Evolutionary conservation across 1,139 yeast genomes (phyloP).

Genomic region (Nakaseomyces glabratus): DNA sequence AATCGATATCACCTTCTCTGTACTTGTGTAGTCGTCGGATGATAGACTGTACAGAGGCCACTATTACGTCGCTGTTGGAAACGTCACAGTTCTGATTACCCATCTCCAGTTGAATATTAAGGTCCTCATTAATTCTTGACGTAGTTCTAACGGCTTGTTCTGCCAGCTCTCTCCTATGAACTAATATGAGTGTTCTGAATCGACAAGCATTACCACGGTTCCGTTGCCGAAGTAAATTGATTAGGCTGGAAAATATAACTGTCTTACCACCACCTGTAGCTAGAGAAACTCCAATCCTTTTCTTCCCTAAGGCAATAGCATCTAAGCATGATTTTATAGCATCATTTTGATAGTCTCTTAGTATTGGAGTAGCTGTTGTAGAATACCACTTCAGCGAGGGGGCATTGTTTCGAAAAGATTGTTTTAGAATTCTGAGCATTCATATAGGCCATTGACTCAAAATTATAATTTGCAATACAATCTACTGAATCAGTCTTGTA

Average conservation of each 20-base stretch:
- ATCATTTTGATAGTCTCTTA: slow-evolving; percentile 61
- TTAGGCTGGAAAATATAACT: slow-evolving; percentile 63
- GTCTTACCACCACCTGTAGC: slow-evolving; percentile 98
- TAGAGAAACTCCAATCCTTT: slow-evolving; percentile 69
- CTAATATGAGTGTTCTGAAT: slow-evolving; percentile 50
- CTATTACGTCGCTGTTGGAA: slow-evolving; percentile 50
- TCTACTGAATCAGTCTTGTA: no score
- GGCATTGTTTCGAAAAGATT: no score
- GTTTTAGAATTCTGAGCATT: no score
- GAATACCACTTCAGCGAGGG: no score
- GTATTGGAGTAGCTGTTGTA: slow-evolving; percentile 10
- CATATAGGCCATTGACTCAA: no score
- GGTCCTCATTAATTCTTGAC: slow-evolving; percentile 39
- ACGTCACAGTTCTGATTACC: slow-evolving; percentile 33
- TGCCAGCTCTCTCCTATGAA: slow-evolving; percentile 75
- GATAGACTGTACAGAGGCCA: slow-evolving; percentile 72
- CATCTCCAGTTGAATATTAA: slow-evolving; percentile 66
- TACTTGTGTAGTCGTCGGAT: slow-evolving; percentile 48
- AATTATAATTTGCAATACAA: no score
- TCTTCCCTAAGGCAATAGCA: slow-evolving; percentile 41
- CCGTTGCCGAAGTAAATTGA: slow-evolving; percentile 37
- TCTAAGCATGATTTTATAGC: slow-evolving; percentile 52
- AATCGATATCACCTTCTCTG: slow-evolving; percentile 45
- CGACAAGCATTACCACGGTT: slow-evolving; percentile 31
- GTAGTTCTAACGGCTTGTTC: slow-evolving; percentile 57